Base-by-base conservation (phyloP, 1,284 basidiomycete genomes). In the Polyporus tsugae region DNA sequence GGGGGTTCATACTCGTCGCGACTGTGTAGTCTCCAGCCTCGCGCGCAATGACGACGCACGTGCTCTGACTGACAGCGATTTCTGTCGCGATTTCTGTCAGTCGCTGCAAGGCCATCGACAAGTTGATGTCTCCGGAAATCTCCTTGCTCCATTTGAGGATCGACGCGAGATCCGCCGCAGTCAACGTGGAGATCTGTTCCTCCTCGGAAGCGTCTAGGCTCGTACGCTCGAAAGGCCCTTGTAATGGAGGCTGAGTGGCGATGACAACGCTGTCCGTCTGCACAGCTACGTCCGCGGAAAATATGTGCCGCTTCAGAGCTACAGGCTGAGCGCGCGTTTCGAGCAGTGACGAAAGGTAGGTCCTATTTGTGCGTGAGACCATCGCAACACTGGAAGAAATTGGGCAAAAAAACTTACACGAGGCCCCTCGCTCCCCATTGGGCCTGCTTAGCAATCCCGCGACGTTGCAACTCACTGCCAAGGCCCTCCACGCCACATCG, bases 361-460 rank as follows among this genome's bases (percentile, higher is more conserved):
- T 82, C 13, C 89, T 91, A 44, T 15, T 46, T 59, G 55, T 5
- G 39, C 25, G 67, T 66, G 55, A 39, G 68, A 33, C 6, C 25
- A 17, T 29, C 11, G 52, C 39, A 57, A 22, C 53, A 59, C 49
- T 1, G 7, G 60, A 36, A 44, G 25, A 39, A 1, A 13, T 39
- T 7, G 3, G 53, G 19, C 4, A 6, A 63, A 33, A 41, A 5
- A 41, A 80, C 88, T 70, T 80, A 91, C 90, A 89, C 89, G 70
- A 91, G 88, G 38, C 90, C 90, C 66, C 85, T 85, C 33, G 91
- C 90, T 29, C 90, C 90, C 90, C 89, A 91, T 75, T 91, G 89
- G 7, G 85, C 80, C 74, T 91, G 89, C 13, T 88, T 83, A 2
- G 86, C 80, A 65, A 91, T 89, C 0, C 88, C 90, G 52, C 90